Evolutionary conservation across 495 filamentous ascomycete genomes (phyloP), one percentile per base, ranked within the genome.

Genomic region (Podospora didyma): DNA sequence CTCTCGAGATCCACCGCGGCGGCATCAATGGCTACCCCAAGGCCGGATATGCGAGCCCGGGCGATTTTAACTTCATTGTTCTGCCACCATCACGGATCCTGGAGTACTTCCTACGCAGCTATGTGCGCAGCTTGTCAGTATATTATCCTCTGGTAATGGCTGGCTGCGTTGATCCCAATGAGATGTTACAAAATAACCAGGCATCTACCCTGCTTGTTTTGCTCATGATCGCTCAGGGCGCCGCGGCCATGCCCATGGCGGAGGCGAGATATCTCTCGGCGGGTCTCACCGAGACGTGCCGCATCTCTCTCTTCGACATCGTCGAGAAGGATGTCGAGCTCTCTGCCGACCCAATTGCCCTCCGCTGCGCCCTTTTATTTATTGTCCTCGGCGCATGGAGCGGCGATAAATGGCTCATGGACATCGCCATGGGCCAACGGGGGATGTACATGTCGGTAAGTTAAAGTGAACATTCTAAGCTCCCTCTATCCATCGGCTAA

Each of bases 341-440:
- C 62, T 75, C 77, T 26, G 77, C 80, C 5, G 81, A 86, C 64
- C 80, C 80, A 1, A 77, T 75, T 12, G 74, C 82, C 0, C 73
- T 85, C 49, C 76, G 81, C 26, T 82, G 82, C 39, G 84, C 83
- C 0, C 68, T 87, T 6, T 73, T 87, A 11, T 86, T 86, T 64
- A 81, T 76, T 1, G 71, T 85, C 2, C 72, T 84, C 10, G 83
- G 80, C 5, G 80, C 79, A 0, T 87, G 84, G 84, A 82, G 82
- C 61, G 83, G 84, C 46, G 84, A 87, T 63, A 86, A 85, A 63
- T 86, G 83, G 82, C 82, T 84, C 46, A 87, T 87, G 82, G 83
- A 86, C 58, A 86, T 86, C 47, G 79, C 82, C 23, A 85, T 84
- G 80, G 84, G 84, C n/a, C 84, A 87, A 63, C 76, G 82, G 26